Base-by-base conservation (phyloP, 176 grass and related monocot genomes). In the Carex littledalei region DNA sequence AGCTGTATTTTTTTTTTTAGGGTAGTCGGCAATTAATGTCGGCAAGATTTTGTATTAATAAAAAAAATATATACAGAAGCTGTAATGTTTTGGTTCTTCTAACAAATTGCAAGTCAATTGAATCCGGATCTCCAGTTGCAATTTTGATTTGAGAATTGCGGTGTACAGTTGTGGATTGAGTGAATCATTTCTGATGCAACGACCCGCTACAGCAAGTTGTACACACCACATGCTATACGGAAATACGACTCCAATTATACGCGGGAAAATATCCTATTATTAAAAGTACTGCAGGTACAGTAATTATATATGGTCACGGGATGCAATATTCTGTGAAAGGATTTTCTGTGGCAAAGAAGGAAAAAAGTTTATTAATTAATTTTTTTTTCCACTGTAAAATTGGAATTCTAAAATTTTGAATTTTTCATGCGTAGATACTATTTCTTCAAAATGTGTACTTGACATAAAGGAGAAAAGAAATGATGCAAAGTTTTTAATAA, bases 261-360 rank as follows among this genome's bases (percentile, higher is more conserved):
- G 24, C 24, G 13, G 21, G 4, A 54, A 78, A 78, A 57, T 78
- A 39, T 39, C 37, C 0, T 39, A 39, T 39, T 39, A 39, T 0
- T 5, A 39, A 57, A 52, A 24, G 24, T 4, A 57, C 74, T 32
- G 34, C 24, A 11, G 10, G 1, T 78, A 29, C 49, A 56, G 50
- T 78, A 53, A 57, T 78, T 34, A 5, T 39, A 39, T 39, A 78
- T n/a, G 47, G 50, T 78, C 74, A 78, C 74, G 52, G 74, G 50
- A 34, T 56, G 22, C 50, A 31, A 57, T 57, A 78, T 78, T 53
- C 24, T 72, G 6, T 6, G 16, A 32, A 12, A 32, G 53, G 24
- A 78, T 78, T 15, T 24, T 32, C 34, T 78, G 52, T 78, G 52
- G 26, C 15, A 57, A 8, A 57, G 50, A 34, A 1, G 5, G 14